These are phyloP conservation scores for Wallacemonas sp. DNA, from an alignment of 208 protist species.

Conservation along the genomic window DNA sequence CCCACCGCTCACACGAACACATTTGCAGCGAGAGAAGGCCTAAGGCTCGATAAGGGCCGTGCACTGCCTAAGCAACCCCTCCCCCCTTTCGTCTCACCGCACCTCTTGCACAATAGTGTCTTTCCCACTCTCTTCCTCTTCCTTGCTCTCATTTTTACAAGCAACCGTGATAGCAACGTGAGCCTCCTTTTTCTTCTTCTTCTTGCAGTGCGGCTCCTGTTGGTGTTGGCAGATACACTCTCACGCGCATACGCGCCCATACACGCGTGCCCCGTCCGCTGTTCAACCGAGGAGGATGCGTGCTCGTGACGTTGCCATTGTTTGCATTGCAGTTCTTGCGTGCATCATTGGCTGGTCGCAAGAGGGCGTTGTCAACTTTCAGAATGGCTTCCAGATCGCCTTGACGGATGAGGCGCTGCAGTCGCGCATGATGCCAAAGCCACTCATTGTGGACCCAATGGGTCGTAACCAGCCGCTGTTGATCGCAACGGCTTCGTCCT, in stretches of 20 bases:
- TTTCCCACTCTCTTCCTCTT: background rate
- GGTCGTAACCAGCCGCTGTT: conserved; percentile 52
- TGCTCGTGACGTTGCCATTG: conserved; percentile 75
- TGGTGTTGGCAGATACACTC: too few species aligned
- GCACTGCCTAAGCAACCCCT: too few species aligned
- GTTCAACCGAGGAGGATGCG: too few species aligned
- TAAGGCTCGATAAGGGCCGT: too few species aligned
- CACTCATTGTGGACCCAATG: conserved; percentile 55
- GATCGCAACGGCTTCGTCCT: conserved; percentile 30
- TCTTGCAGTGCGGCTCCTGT: too few species aligned
- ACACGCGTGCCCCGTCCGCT: background rate
- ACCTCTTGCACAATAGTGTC: background rate
- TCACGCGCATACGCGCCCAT: too few species aligned
- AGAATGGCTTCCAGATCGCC: conserved; percentile 57
- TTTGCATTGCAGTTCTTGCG: conserved; percentile 60
- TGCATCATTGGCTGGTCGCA: conserved; percentile 84
- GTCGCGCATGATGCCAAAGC: conserved; percentile 47
- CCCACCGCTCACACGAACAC: too few species aligned
- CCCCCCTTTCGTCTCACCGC: background rate
- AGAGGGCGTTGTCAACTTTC: conserved; percentile 65
- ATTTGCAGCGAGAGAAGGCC: too few species aligned
- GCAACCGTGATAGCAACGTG: too few species aligned
- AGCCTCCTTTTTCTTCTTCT: background rate
- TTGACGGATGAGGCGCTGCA: conserved; percentile 35
- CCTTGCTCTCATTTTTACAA: background rate